Base-by-base conservation (phyloP, 1,284 basidiomycete species). In the Exobasidium rhododendri region DNA sequence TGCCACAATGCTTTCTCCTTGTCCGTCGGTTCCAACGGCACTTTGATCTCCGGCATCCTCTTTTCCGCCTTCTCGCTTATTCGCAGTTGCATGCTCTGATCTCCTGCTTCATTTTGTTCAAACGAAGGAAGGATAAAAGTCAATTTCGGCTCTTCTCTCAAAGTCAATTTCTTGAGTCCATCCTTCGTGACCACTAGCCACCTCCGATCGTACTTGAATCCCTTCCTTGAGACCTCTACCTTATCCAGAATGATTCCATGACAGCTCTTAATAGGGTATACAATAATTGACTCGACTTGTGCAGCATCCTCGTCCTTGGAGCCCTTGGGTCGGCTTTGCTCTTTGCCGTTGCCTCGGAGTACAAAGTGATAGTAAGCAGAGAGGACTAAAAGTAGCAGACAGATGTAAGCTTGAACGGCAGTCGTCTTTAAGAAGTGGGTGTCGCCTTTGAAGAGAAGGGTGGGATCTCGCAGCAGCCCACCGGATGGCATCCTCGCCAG, bases 201-300 rank as follows among this genome's bases (percentile, higher is more conserved):
- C 29, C 67, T 56, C 22, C 71, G 61, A 50, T 75, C 73, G 31
- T 71, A 63, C 26, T 73, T 64, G 26, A 73, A 66, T 0, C 73
- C 73, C 35, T 73, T 70, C 11, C 28, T 20, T 1, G 61, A 67
- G 14, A 73, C 29, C 0, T 55, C 11, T 2, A 63, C 60, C 0
- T 43, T 26, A 4, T 52, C 1, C 2, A 75, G 58, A 10, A 59
- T 52, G 4, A 67, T 52, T 17, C 65, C 69, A 0, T 66, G 64
- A 28, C 73, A 73, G 4, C 64, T 67, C 55, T 75, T 75, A 59
- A 75, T 67, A 3, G 73, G 71, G 28, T 75, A 73, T 53, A 75
- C 56, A 47, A 58, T 62, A 31, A 75, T 63, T n/a, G 51, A 53
- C 6, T 63, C 53, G 1, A 75, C 58, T 32, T 65, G 59, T 22